These are phyloP conservation scores for Lobosporangium transversale DNA, from an alignment of 192 early-diverging fungal species.

Conservation along the genomic window DNA sequence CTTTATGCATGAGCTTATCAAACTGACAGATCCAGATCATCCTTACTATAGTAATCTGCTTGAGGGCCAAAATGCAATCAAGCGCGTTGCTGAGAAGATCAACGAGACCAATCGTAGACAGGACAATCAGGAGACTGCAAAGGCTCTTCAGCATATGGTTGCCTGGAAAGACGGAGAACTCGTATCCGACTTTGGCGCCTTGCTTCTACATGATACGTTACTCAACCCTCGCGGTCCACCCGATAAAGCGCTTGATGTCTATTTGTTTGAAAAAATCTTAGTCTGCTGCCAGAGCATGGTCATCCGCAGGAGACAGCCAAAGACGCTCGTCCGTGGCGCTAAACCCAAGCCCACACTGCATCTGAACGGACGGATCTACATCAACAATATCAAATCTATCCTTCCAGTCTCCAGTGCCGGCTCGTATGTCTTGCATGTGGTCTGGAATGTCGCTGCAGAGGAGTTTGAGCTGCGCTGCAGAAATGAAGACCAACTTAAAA, in stretches of 20 bases:
- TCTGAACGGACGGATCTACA: constrained; percentile 89
- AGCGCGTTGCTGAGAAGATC: constrained; percentile 85
- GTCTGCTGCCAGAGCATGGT: constrained; percentile 91
- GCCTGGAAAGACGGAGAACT: constrained; percentile 93
- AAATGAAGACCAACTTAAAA: constrained; percentile 90
- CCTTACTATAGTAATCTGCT: constrained; percentile 68
- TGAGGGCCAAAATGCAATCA: constrained; percentile 81
- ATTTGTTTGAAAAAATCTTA: constrained; percentile 93
- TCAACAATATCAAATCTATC: constrained; percentile 73
- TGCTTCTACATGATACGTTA: constrained; percentile 89
- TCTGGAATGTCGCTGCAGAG: constrained; percentile 82
- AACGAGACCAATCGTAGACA: constrained; percentile 92
- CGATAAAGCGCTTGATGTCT: constrained; percentile 87
- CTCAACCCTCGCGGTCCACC: constrained; percentile 81
- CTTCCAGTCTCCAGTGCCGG: constrained; percentile 46
- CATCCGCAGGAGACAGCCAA: constrained; percentile 55
- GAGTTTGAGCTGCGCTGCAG: constrained; percentile 88
- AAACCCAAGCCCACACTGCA: constrained; percentile 75
- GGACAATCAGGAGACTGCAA: constrained; percentile 83
- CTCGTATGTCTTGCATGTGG: constrained; percentile 74
- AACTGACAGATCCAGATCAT: constrained; percentile 61
- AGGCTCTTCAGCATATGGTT: constrained; percentile 82
- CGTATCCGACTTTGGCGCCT: constrained; percentile 77
- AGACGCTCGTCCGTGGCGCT: constrained; percentile 46
- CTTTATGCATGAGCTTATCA: constrained; percentile 78